Percentiles rank a stretch among this genome's conserved stretches.
These are phyloP conservation scores for Paecilomyces fulvus DNA, from an alignment of 2,329 filamentous ascomycete species.

Conservation along the genomic window DNA sequence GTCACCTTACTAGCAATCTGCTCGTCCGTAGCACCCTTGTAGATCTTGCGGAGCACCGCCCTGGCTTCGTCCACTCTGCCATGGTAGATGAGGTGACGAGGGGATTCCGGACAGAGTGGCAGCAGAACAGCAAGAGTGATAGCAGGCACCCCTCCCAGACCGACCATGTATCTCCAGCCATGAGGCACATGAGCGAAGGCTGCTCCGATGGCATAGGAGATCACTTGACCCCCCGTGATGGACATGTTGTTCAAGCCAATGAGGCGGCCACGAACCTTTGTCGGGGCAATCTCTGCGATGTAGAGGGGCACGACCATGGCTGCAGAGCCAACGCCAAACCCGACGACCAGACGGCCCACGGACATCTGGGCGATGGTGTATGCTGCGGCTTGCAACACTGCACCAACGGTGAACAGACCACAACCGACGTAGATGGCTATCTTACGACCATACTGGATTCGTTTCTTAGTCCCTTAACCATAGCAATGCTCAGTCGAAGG, in stretches of 20 bases:
- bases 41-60: constrained; percentile 25
- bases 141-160: constrained; percentile 39
- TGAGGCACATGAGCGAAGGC: constrained; percentile 32
- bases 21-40: constrained; percentile 23
- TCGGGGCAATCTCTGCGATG: constrained; percentile 72
- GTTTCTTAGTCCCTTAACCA: not conserved
- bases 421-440: constrained; percentile 66
- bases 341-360: constrained; percentile 65
- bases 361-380: constrained; percentile 54
- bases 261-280: constrained; percentile 58
- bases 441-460: constrained; percentile 38
- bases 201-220: constrained; percentile 36
- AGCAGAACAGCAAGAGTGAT: constrained; percentile 38
- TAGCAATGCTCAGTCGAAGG: not conserved
- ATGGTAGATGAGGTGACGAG: not conserved
- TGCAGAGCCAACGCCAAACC: constrained; percentile 71
- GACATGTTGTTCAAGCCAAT: constrained; percentile 37
- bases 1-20: constrained; percentile 39
- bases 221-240: constrained; percentile 36
- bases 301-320: constrained; percentile 75
- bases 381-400: constrained; percentile 56
- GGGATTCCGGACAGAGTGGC: constrained; percentile 31
- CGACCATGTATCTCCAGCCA: constrained; percentile 46
- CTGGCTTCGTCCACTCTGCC: constrained; percentile 7
- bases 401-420: constrained; percentile 60